Evolutionary conservation across 441 rosid genomes (phyloP), one percentile per base, ranked within the genome.

Genomic region (Populus hybrid): DNA sequence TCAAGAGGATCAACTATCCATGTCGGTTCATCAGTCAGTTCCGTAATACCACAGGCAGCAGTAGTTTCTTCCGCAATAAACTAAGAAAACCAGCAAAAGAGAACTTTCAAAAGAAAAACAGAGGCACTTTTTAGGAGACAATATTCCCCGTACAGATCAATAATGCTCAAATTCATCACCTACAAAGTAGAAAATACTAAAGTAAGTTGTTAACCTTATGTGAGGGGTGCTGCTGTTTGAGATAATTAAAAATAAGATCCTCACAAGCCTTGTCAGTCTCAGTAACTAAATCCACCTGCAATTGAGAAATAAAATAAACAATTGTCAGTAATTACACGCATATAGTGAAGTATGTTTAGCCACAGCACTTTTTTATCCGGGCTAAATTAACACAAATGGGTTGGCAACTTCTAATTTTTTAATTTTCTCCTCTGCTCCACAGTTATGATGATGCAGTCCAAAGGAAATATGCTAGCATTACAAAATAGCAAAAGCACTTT

Each of bases 1-100:
- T 95, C 99, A 84, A 95, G 99, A 81, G 99, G 99, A 84, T 95
- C 99, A 81, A 94, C 97, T 46, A 95, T 91, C 99, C 98, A 95
- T 38, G 98, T 95, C 6, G 98, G 97, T 71, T 94, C 98, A 59
- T 94, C 95, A 6, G 98, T 95, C 85, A 94, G 73, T 84, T 90
- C 95, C 3, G 92, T 81, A 57, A 66, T 70, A 21, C 99, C 99
- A 77, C 63, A 70, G 38, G 98, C 95, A 84, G 97, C 97, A 35
- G 98, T 90, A 10, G 99, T 95, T 81, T 95, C 99, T 86, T 95
- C 98, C 70, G 97, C 99, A 4, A 94, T 95, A 84, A 95, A 91
- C 98, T 95, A 84, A 20, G 35, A 65, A 26, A 77, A 63, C 61
- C 7, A 57, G 76, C 70, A 46, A 77, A 5, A 68, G 30, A 70